These are phyloP conservation scores for Colletotrichum destructivum DNA, from an alignment of 2,329 filamentous ascomycete genomes.

Conservation along the genomic window DNA sequence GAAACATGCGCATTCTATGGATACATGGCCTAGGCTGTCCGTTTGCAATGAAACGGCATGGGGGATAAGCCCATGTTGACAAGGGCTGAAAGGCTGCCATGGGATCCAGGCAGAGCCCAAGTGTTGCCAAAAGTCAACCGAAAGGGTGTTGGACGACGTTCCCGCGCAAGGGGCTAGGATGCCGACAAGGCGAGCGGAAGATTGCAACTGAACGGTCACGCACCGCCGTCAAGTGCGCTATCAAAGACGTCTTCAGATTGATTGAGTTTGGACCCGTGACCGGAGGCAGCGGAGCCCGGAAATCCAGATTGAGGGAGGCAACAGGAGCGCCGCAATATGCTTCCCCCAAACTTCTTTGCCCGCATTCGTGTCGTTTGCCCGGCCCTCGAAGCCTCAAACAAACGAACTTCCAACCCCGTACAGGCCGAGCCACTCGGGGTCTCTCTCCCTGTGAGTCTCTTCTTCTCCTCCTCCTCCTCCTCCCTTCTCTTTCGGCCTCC, in stretches of 20 bases:
- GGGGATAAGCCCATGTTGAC: conserved; percentile 12
- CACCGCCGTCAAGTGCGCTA: conserved; percentile 37
- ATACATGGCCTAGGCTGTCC: background rate
- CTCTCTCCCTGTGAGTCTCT: background rate
- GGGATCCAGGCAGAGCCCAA: conserved; percentile 22
- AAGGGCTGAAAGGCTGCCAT: conserved; percentile 28
- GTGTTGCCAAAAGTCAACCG: conserved; percentile 1
- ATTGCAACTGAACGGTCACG: conserved; percentile 34
- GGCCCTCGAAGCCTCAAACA: conserved; percentile 21
- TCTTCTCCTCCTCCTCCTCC: conserved; percentile 1
- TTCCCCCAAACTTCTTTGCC: conserved; percentile 33
- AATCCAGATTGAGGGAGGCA: background rate
- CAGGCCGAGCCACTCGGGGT: conserved; percentile 1
- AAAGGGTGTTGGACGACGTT: background rate
- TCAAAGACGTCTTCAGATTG: conserved; percentile 27
- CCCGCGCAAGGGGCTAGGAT: conserved; percentile 20
- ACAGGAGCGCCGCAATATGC: conserved; percentile 36
- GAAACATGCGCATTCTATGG: conserved; percentile 16
- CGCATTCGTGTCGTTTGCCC: conserved; percentile 31
- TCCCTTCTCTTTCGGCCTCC: background rate
- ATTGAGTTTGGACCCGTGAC: conserved; percentile 26
- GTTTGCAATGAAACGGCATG: conserved; percentile 4
- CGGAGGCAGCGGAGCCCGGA: background rate
- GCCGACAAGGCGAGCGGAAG: conserved; percentile 27
- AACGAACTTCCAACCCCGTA: conserved; percentile 21